Conservation (phyloP, 345 rosid species). For the Cochlearia excelsa region DNA sequence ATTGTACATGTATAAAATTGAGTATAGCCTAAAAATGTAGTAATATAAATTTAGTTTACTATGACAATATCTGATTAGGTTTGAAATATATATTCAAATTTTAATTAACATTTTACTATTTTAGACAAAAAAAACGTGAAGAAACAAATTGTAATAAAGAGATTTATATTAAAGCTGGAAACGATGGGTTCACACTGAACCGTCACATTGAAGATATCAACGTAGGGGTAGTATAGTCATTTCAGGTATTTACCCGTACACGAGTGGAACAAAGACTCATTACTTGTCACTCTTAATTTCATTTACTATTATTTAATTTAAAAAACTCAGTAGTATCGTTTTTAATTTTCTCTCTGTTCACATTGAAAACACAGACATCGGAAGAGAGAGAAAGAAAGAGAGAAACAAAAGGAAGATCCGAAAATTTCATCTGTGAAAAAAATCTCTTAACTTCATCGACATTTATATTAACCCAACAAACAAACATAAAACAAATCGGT, state of each 20-base stretch:
- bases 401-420: constrained; percentile 22
- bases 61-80: no score
- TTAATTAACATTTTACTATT: no score
- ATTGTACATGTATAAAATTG: no score
- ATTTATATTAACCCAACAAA: neutral
- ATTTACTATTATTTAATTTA: neutral
- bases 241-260: constrained; percentile 18
- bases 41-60: no score
- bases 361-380: constrained; percentile 36
- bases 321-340: neutral
- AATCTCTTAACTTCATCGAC: constrained; percentile 10
- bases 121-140: no score
- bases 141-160: no score
- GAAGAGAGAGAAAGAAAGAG: constrained; percentile 22
- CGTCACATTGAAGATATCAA: constrained; percentile 18
- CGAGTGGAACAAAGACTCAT: constrained; percentile 30
- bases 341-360: constrained; percentile 16
- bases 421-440: constrained; percentile 10
- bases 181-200: neutral
- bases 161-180: no score
- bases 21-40: no score
- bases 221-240: constrained; percentile 10
- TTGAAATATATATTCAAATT: no score
- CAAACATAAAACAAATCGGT: neutral
- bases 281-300: constrained; percentile 25